Conservation (phyloP, 176 grass and related monocot genomes). For the Aegilops umbellulata region DNA sequence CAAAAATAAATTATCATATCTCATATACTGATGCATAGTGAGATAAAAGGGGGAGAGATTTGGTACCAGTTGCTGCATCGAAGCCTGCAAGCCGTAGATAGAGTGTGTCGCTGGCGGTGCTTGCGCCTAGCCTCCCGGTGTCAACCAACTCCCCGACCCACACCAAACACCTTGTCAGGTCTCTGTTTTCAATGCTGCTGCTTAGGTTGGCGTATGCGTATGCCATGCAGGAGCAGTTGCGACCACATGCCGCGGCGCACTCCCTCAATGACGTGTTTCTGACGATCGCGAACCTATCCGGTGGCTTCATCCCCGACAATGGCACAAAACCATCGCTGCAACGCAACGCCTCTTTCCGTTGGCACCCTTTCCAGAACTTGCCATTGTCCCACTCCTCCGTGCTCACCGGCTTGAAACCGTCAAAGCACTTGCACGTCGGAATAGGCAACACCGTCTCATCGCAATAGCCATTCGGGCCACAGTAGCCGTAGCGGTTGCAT, state of each 20-base stretch:
- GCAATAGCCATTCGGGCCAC: constrained; percentile 27
- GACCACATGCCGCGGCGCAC: background rate
- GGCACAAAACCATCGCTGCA: background rate
- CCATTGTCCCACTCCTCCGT: background rate
- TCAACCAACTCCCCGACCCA: constrained; percentile 36
- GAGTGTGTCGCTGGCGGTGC: background rate
- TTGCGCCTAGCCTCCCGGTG: background rate
- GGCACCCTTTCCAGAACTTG: background rate
- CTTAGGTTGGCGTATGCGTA: background rate
- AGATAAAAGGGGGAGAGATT: no score
- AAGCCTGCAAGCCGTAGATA: constrained; percentile 32
- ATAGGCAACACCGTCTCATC: background rate
- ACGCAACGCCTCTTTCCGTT: background rate
- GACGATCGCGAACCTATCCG: background rate
- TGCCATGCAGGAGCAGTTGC: background rate
- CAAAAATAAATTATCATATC: no score
- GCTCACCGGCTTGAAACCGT: background rate
- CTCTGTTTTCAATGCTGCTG: background rate
- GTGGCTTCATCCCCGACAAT: background rate
- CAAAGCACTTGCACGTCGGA: constrained; percentile 17
- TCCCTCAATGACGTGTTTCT: background rate
- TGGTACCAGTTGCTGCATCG: background rate
- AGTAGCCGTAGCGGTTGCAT: no score
- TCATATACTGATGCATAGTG: no score
- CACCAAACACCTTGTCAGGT: constrained; percentile 28